Conservation (phyloP, 768 basidiomycete genomes). For the Mycena vitilis region DNA sequence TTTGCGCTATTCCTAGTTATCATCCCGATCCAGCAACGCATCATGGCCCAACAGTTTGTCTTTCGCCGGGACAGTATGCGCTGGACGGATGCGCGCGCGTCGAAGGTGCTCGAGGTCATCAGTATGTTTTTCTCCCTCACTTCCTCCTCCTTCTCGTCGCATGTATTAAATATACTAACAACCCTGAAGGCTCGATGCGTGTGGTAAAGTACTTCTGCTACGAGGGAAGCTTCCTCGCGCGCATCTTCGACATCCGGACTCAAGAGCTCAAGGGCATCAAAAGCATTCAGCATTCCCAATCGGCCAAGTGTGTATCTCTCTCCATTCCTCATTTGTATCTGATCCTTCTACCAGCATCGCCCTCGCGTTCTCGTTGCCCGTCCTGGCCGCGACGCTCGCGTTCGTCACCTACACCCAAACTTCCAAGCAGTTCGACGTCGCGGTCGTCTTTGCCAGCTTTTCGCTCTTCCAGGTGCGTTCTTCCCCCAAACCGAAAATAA, state of each 20-base stretch:
- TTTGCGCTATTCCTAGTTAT: constrained; percentile 61
- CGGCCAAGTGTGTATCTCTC: constrained; percentile 62
- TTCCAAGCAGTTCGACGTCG: constrained; percentile 66
- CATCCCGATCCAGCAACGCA: constrained; percentile 70
- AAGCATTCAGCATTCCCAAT: constrained; percentile 68
- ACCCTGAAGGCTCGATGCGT: constrained; percentile 66
- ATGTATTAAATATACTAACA: no score
- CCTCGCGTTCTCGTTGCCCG: constrained; percentile 68
- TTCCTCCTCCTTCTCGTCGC: background rate
- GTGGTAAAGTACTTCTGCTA: constrained; percentile 83
- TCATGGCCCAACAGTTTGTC: constrained; percentile 69
- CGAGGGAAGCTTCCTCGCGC: constrained; percentile 72
- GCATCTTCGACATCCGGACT: constrained; percentile 62
- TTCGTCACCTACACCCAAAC: constrained; percentile 74
- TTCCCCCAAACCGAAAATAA: no score
- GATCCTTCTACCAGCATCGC: constrained; percentile 51
- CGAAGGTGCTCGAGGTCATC: constrained; percentile 67
- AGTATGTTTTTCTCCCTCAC: constrained; percentile 39
- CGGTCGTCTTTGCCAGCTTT: constrained; percentile 68
- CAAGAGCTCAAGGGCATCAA: constrained; percentile 67
- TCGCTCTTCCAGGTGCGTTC: constrained; percentile 29
- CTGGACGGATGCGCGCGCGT: constrained; percentile 72
- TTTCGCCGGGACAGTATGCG: constrained; percentile 65
- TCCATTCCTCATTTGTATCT: constrained; percentile 10
- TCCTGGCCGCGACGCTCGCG: constrained; percentile 72